phyloP scores from a whole-genome alignment of 768 basidiomycete species.

The Suillus tomentosus region DNA sequence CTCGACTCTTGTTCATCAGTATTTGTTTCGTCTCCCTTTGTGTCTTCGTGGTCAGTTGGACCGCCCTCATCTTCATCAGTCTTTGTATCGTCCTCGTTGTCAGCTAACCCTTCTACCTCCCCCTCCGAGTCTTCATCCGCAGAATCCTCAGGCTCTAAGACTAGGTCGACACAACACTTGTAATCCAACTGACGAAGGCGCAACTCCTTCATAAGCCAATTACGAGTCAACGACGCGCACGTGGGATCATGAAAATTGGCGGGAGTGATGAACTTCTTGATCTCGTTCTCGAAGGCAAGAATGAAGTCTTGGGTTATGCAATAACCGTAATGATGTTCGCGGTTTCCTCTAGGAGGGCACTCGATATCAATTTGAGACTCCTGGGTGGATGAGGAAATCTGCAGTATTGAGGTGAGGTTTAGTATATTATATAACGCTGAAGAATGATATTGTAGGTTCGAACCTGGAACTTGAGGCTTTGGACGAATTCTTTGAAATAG shows the following conservation, averaged over 20 bases:
- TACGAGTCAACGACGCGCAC: constrained; percentile 2
- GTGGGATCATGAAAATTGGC: not conserved
- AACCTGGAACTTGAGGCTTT: not conserved
- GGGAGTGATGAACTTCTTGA: not conserved
- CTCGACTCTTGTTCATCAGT: not conserved
- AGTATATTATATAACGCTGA: not conserved
- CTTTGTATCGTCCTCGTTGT: not conserved
- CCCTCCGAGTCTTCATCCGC: not conserved
- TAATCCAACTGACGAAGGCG: constrained; percentile 1
- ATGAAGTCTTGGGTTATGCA: not conserved
- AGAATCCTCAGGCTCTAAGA: not conserved
- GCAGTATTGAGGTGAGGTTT: not conserved
- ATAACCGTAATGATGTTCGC: not conserved
- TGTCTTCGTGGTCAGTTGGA: not conserved
- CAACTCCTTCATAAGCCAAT: constrained; percentile 4
- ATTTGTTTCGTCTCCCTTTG: not conserved
- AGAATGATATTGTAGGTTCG: not conserved
- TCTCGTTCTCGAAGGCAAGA: not conserved
- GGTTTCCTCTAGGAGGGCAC: not conserved
- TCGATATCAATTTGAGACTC: not conserved
- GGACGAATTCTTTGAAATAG: not conserved
- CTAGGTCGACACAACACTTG: not conserved
- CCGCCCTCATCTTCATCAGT: not conserved
- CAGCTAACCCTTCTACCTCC: not conserved
- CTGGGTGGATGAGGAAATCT: not conserved